Percentiles rank a stretch among this genome's conserved stretches.
phyloP scores from a whole-genome alignment of 2,329 filamentous ascomycete species.

The Calonectria pseudoreteaudii region DNA sequence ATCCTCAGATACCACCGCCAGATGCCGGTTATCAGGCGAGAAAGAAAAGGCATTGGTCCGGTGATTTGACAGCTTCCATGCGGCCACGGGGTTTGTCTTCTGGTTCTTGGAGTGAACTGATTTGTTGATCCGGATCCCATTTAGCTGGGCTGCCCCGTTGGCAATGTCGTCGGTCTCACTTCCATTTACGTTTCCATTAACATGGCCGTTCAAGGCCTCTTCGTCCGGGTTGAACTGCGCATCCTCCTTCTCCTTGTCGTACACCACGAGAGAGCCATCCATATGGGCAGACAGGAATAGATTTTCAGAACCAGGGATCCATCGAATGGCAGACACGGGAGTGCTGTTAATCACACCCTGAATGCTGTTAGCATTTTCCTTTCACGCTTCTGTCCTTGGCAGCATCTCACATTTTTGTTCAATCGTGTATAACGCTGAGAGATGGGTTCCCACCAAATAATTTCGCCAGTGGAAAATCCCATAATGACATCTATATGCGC shows the following conservation, averaged over 20 bases:
- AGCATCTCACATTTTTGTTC: constrained; percentile 84
- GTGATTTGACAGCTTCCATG: constrained; percentile 93
- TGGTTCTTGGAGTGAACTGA: constrained; percentile 95
- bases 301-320: constrained; percentile 95
- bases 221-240: constrained; percentile 81
- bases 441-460: constrained; percentile 98
- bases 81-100: constrained; percentile 90
- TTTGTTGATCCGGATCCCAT: constrained; percentile 80
- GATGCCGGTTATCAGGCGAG: constrained; percentile 86
- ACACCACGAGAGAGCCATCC: constrained; percentile 91
- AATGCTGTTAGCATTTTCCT: constrained; percentile 23
- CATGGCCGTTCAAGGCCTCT: constrained; percentile 61
- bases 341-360: constrained; percentile 90
- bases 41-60: constrained; percentile 92
- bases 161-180: constrained; percentile 51
- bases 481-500: constrained; percentile 91
- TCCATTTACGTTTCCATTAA: constrained; percentile 68
- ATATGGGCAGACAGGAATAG: constrained; percentile 92
- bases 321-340: constrained; percentile 87
- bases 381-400: background rate
- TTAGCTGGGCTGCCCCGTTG: constrained; percentile 49
- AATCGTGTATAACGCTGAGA: constrained; percentile 94
- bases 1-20: constrained; percentile 93
- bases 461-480: constrained; percentile 96
- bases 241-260: constrained; percentile 98